phyloP scores from a whole-genome alignment of 257 asterid species.

The Craterostigma plantagineum region DNA sequence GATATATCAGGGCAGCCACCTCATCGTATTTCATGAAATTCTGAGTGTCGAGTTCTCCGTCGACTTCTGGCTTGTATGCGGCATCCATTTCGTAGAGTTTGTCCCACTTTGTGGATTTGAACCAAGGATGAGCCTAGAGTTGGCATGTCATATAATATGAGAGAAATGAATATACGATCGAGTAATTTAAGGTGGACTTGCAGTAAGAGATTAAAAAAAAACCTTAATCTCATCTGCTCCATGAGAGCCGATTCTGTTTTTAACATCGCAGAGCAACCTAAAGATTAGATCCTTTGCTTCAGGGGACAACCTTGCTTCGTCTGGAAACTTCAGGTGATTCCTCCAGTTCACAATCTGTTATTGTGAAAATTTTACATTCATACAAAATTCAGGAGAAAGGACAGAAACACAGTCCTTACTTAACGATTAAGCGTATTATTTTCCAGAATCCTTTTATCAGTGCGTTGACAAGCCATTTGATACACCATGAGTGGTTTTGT shows the following conservation, averaged over 20 bases:
- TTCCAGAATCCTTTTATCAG: too few species aligned
- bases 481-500: too few species aligned
- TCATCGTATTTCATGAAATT: conserved; percentile 63
- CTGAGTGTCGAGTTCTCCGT: conserved; percentile 74
- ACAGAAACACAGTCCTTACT: too few species aligned
- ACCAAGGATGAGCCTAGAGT: conserved; percentile 78
- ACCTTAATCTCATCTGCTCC: conserved; percentile 83
- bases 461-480: too few species aligned
- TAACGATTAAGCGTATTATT: too few species aligned
- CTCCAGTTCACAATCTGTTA: conserved; percentile 65
- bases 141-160: not conserved
- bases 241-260: conserved; percentile 42
- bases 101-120: conserved; percentile 57
- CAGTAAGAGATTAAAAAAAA: conserved; percentile 3
- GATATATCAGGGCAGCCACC: conserved; percentile 20
- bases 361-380: conserved; percentile 6
- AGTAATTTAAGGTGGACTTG: too few species aligned
- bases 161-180: not conserved
- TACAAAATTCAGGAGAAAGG: not conserved
- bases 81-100: conserved; percentile 60
- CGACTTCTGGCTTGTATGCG: conserved; percentile 70
- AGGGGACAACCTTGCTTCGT: conserved; percentile 36
- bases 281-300: conserved; percentile 62
- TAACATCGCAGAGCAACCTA: conserved; percentile 45
- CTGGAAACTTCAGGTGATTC: conserved; percentile 46